A percentile compares a stretch with the other conserved stretches of the same genome.
Conservation (phyloP, 257 asterid genomes). For the Solanum pennellii region DNA sequence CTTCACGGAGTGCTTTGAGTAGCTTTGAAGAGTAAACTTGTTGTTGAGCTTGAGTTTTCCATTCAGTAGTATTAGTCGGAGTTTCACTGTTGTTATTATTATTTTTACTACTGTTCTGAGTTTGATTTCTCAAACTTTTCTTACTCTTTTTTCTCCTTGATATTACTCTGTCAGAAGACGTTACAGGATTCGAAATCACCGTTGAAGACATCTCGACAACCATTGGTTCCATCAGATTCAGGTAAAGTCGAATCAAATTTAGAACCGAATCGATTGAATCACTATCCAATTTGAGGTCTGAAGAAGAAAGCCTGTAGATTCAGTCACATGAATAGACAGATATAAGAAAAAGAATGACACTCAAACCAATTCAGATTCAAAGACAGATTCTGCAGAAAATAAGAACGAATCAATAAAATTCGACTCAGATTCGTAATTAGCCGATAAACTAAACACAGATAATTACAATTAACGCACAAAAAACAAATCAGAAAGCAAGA, state of each 20-base stretch:
- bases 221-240: background rate
- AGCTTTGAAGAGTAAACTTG: constrained; percentile 78
- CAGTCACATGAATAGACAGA: background rate
- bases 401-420: background rate
- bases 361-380: background rate
- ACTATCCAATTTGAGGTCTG: background rate
- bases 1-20: constrained; percentile 71
- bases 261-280: background rate
- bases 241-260: background rate
- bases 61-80: background rate
- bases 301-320: background rate
- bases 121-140: background rate
- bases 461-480: background rate
- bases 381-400: background rate
- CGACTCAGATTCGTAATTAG: background rate
- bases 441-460: background rate
- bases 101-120: background rate
- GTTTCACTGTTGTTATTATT: background rate
- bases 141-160: background rate
- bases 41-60: constrained; percentile 79
- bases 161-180: background rate
- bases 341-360: background rate
- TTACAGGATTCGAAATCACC: background rate
- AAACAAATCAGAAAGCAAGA: background rate
- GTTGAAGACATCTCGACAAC: background rate